These are phyloP conservation scores for Echria macrotheca DNA, from an alignment of 495 filamentous ascomycete species.

Conservation along the genomic window DNA sequence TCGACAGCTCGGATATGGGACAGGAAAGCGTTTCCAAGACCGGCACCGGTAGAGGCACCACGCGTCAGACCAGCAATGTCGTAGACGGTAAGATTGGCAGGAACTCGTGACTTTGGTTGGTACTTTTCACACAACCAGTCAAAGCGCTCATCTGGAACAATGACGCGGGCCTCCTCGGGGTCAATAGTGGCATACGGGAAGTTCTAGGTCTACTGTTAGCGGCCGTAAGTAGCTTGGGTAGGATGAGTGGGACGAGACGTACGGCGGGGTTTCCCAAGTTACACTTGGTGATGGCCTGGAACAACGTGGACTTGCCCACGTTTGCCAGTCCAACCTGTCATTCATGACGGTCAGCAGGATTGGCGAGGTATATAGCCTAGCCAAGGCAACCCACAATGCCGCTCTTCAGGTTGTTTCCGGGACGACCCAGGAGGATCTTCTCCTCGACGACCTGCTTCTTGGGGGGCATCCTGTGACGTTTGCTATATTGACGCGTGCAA, in stretches of 20 bases:
- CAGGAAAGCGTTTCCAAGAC: conserved; percentile 96
- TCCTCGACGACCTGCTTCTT: conserved; percentile 69
- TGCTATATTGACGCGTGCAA: conserved; percentile 46
- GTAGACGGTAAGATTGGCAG: conserved; percentile 96
- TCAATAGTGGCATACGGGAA: conserved; percentile 99
- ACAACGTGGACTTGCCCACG: conserved; percentile 98
- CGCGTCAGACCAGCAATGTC: conserved; percentile 97
- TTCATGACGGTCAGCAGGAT: conserved; percentile 24
- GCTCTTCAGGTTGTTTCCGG: conserved; percentile 97
- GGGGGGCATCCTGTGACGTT: conserved; percentile 62
- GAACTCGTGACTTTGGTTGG: conserved; percentile 92
- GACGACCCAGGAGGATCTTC: conserved; percentile 85
- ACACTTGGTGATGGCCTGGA: conserved; percentile 99
- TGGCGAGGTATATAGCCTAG: conserved; percentile 14
- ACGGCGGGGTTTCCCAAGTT: conserved; percentile 94
- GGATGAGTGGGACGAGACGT: conserved; percentile 28
- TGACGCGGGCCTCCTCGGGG: conserved; percentile 95
- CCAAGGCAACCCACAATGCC: conserved; percentile 82
- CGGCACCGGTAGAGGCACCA: conserved; percentile 94
- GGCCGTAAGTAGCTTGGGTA: conserved; percentile 13
- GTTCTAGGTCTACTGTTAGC: conserved; percentile 53
- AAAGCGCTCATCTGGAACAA: conserved; percentile 93
- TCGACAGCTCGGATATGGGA: conserved; percentile 99
- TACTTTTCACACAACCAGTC: conserved; percentile 96
- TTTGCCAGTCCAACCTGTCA: conserved; percentile 93